Conservation (phyloP, 306 rosid genomes). For the Rosa chinensis region DNA sequence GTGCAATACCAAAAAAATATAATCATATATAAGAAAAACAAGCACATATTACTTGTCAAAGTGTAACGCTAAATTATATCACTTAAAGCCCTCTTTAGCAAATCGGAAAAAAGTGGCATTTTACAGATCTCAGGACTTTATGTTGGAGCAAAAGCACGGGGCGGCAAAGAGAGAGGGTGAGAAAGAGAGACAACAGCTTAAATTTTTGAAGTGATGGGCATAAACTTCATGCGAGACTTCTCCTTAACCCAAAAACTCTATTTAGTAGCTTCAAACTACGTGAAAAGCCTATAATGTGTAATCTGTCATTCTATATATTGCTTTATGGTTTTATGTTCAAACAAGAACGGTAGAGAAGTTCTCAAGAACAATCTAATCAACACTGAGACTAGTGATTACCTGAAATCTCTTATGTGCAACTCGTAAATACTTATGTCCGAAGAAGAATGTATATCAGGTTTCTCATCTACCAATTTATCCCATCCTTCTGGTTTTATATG, state of each 20-base stretch:
- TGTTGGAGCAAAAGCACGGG: background rate
- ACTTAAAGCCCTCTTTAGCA: background rate
- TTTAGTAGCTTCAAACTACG: background rate
- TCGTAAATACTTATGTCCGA: slow-evolving; percentile 89
- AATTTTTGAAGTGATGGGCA: background rate
- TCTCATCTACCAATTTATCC: slow-evolving; percentile 68
- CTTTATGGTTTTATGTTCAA: slow-evolving; percentile 1
- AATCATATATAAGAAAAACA: background rate
- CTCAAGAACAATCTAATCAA: slow-evolving; percentile 14
- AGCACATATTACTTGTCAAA: background rate
- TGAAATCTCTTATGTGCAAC: slow-evolving; percentile 88
- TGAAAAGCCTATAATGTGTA: background rate
- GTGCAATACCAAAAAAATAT: slow-evolving; percentile 9
- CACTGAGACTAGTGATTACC: slow-evolving; percentile 42
- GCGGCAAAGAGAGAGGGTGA: background rate
- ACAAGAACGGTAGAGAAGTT: slow-evolving; percentile 17
- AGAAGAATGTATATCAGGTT: slow-evolving; percentile 59
- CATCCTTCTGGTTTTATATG: slow-evolving; percentile 75
- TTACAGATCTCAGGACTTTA: background rate
- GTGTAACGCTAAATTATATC: background rate
- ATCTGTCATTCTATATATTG: background rate
- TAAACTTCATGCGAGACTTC: background rate
- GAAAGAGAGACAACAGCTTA: slow-evolving; percentile 1
- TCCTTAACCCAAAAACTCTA: background rate
- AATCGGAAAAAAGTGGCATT: background rate